Conservation (phyloP, 2,329 filamentous ascomycete species). For the Exophiala aquamarina region DNA sequence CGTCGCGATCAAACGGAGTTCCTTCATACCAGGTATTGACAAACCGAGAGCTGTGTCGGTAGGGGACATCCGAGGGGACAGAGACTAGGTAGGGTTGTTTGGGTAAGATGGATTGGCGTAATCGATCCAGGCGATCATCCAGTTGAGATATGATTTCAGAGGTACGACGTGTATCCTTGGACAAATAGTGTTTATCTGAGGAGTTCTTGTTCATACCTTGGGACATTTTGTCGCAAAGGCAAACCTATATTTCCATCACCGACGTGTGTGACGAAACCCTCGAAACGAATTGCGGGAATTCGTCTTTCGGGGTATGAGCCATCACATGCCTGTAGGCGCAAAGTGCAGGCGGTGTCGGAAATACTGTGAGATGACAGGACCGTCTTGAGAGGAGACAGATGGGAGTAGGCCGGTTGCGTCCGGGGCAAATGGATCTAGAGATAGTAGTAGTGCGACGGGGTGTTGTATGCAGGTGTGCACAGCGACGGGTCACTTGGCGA, state of each 20-base stretch:
- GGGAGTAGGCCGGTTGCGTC: too few species aligned
- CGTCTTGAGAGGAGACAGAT: too few species aligned
- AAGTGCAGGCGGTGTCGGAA: too few species aligned
- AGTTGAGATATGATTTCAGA: slow-evolving; percentile 14
- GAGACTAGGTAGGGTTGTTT: slow-evolving; percentile 47
- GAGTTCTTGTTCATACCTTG: slow-evolving; percentile 18
- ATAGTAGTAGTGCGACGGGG: too few species aligned
- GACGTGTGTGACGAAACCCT: slow-evolving; percentile 7
- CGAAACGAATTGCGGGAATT: neutral
- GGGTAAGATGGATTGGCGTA: slow-evolving; percentile 44
- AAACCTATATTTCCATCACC: slow-evolving; percentile 22
- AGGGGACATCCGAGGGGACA: slow-evolving; percentile 47
- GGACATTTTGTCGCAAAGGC: slow-evolving; percentile 25
- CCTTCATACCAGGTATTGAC: slow-evolving; percentile 49
- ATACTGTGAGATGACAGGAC: too few species aligned
- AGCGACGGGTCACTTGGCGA: too few species aligned
- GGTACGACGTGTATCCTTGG: slow-evolving; percentile 6
- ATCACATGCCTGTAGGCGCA: too few species aligned
- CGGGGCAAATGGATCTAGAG: too few species aligned
- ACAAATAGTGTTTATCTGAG: slow-evolving; percentile 11
- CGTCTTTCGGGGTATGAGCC: too few species aligned
- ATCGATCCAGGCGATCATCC: slow-evolving; percentile 36
- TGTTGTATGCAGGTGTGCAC: too few species aligned
- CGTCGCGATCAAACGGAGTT: slow-evolving; percentile 54
- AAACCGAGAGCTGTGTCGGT: slow-evolving; percentile 42